Evolutionary conservation across 2,329 filamentous ascomycete species (phyloP).

Genomic region (Fusarium longipes): DNA sequence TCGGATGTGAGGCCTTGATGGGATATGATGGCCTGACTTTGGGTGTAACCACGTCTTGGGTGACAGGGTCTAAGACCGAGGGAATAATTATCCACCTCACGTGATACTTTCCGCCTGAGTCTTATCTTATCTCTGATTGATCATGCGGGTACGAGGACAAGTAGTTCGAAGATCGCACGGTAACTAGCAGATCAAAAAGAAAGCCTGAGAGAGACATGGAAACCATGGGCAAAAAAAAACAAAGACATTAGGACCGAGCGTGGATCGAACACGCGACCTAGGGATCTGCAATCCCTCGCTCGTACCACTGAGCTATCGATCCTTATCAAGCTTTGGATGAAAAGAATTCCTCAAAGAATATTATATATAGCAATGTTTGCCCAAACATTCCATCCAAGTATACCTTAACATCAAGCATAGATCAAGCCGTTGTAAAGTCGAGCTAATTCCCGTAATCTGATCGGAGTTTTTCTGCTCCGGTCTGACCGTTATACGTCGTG

Average conservation of each 20-base stretch:
- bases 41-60: background rate
- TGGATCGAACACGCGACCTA: slow-evolving; percentile 43
- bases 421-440: too few relatives aligned
- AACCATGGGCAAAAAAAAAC: background rate
- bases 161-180: too few relatives aligned
- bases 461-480: background rate
- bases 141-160: too few relatives aligned
- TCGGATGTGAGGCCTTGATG: background rate
- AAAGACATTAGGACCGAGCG: slow-evolving; percentile 23
- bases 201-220: too few relatives aligned
- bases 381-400: background rate
- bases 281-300: slow-evolving; percentile 43
- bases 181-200: too few relatives aligned
- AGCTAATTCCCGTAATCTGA: background rate
- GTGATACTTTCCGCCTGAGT: fast-evolving
- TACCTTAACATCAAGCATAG: background rate
- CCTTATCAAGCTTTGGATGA: background rate
- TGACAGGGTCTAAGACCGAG: background rate
- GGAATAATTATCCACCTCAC: background rate
- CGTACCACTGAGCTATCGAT: slow-evolving; percentile 43
- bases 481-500: background rate
- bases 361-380: background rate
- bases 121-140: background rate
- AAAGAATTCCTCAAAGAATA: fast-evolving
- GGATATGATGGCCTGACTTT: background rate